Percentiles rank a stretch among this genome's conserved stretches.
Conservation (phyloP, 208 protist species). For the Acanthamoeba polyphaga region DNA sequence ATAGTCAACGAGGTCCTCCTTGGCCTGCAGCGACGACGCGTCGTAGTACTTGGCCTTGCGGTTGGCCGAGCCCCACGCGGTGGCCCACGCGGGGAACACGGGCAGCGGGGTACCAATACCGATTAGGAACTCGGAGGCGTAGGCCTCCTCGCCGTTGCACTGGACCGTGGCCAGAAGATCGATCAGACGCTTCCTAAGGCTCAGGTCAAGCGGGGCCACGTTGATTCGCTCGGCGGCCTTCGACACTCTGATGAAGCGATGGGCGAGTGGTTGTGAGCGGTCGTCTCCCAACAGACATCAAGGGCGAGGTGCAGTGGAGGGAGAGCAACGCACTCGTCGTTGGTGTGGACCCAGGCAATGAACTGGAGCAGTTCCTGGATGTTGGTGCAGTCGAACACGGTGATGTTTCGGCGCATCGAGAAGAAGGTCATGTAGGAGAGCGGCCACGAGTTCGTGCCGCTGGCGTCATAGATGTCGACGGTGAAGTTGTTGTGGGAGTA, state of each 20-base stretch:
- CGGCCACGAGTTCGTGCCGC: conserved; percentile 20
- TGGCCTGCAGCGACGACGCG: neutral
- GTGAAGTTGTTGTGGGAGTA: neutral
- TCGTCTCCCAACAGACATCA: neutral
- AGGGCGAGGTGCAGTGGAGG: neutral
- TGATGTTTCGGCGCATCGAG: neutral
- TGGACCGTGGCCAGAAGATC: neutral
- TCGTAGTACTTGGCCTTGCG: conserved; percentile 7
- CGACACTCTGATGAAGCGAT: neutral
- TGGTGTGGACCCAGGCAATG: conserved; percentile 48
- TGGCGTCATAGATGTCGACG: conserved; percentile 44
- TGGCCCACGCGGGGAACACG: neutral
- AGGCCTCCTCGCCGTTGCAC: conserved; percentile 8
- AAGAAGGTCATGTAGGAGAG: conserved; percentile 72
- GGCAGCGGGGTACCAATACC: neutral
- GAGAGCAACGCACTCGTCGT: conserved; percentile 2
- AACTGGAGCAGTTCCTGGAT: conserved; percentile 32
- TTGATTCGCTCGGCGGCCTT: neutral
- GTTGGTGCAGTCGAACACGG: conserved; percentile 35
- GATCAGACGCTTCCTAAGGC: neutral
- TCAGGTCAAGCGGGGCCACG: neutral
- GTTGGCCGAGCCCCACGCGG: neutral
- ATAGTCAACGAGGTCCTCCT: neutral
- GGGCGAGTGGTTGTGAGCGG: neutral
- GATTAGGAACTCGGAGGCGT: neutral